phyloP scores from a whole-genome alignment of 164 flowering plant species.

The Warburgia ugandensis region DNA sequence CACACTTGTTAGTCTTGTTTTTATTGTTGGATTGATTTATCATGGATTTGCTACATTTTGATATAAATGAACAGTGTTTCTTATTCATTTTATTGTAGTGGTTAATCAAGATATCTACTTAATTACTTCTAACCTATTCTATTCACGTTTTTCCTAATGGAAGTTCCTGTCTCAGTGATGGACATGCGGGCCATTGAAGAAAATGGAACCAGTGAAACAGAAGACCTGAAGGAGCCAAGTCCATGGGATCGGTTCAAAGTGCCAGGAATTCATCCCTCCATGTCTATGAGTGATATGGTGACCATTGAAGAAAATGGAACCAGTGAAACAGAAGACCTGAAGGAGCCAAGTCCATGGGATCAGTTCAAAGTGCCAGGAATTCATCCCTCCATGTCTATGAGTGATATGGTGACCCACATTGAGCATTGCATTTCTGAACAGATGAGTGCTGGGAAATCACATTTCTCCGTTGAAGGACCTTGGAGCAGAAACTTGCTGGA shows the following conservation, averaged over 20 bases:
- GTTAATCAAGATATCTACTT: no score
- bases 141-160: not conserved
- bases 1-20: no score
- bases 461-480: conserved; percentile 23
- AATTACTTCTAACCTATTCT: no score
- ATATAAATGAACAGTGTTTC: no score
- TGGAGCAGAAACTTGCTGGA: conserved; percentile 44
- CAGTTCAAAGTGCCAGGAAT: conserved; percentile 56
- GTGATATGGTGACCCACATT: conserved; percentile 67
- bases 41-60: no score
- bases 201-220: conserved; percentile 21
- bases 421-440: conserved; percentile 59
- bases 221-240: conserved; percentile 17
- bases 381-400: conserved; percentile 66
- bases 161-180: conserved; percentile 27
- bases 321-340: conserved; percentile 20
- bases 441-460: conserved; percentile 38
- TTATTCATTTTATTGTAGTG: no score
- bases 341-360: conserved; percentile 31
- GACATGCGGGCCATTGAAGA: conserved; percentile 42
- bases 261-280: conserved; percentile 55
- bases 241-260: conserved; percentile 48
- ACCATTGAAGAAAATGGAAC: conserved; percentile 39
- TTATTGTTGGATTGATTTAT: no score
- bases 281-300: conserved; percentile 75